These are phyloP conservation scores for Cucurbita argyrosperma DNA, from an alignment of 306 rosid genomes.

Conservation along the genomic window DNA sequence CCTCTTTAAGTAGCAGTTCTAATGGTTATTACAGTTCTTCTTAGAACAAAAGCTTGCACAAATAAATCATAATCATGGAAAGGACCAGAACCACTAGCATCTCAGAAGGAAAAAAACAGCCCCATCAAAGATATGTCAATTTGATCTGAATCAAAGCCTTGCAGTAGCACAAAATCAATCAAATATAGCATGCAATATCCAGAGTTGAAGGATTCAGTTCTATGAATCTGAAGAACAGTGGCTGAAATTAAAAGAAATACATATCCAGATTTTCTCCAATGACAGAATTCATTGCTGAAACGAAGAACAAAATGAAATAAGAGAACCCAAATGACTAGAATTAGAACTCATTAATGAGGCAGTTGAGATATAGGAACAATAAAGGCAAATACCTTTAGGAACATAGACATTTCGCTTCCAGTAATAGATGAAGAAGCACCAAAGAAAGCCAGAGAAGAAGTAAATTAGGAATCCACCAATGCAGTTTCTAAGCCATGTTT, in stretches of 20 bases:
- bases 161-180: neutral
- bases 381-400: constrained; percentile 43
- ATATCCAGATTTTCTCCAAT: neutral
- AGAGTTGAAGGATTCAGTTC: neutral
- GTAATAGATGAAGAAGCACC: constrained; percentile 70
- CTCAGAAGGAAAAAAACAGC: neutral
- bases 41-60: neutral
- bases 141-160: neutral
- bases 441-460: constrained; percentile 48
- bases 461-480: constrained; percentile 52
- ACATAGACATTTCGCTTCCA: constrained; percentile 54
- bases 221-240: neutral
- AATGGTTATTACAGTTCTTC: neutral
- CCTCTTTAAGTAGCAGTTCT: neutral
- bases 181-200: neutral
- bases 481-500: constrained; percentile 79
- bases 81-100: neutral
- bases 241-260: neutral
- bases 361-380: neutral
- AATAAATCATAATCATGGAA: neutral
- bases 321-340: neutral
- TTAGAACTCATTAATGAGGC: neutral
- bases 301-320: neutral
- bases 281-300: neutral
- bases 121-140: neutral